Evolutionary conservation across 2,329 filamentous ascomycete genomes (phyloP).

Genomic region (Diatrype stigma): DNA sequence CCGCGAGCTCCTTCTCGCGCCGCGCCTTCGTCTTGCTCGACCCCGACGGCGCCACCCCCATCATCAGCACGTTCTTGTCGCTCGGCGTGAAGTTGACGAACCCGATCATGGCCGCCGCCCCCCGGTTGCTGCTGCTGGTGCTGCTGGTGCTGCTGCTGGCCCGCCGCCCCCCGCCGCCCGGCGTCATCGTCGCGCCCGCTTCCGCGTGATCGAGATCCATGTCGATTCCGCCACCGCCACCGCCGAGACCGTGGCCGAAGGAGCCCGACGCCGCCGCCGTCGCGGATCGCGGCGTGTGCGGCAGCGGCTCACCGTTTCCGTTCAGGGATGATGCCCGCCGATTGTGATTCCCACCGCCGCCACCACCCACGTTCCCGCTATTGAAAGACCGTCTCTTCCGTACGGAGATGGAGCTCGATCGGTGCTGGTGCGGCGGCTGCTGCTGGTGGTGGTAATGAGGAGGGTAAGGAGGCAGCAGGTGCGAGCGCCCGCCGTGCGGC

Average conservation of each 20-base stretch:
- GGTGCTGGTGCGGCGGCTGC: conserved; percentile 8
- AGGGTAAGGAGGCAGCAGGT: too few species aligned
- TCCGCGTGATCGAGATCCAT: too few species aligned
- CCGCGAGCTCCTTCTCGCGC: conserved; percentile 80
- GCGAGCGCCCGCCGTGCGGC: too few species aligned
- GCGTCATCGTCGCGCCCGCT: too few species aligned
- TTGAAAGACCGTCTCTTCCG: conserved; percentile 36
- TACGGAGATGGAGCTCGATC: conserved; percentile 23
- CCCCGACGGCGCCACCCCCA: conserved; percentile 85
- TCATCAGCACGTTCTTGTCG: conserved; percentile 76
- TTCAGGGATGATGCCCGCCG: neutral
- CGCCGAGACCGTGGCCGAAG: neutral
- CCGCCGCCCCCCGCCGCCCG: conserved; percentile 1
- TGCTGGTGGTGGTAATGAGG: neutral
- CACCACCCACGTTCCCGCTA: neutral
- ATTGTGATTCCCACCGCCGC: conserved; percentile 1
- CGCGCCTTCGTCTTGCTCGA: conserved; percentile 93
- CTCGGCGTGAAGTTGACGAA: conserved; percentile 90
- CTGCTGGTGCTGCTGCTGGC: neutral
- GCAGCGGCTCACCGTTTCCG: conserved; percentile 2
- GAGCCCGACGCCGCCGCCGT: neutral
- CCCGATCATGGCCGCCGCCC: conserved; percentile 36
- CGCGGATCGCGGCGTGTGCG: conserved; percentile 13
- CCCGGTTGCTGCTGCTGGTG: conserved; percentile 21
- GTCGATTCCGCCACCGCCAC: neutral